Percentiles rank a stretch among this genome's conserved stretches.
These are phyloP conservation scores for Cryptococcus sp. DNA, from an alignment of 1,284 basidiomycete species.

Conservation along the genomic window DNA sequence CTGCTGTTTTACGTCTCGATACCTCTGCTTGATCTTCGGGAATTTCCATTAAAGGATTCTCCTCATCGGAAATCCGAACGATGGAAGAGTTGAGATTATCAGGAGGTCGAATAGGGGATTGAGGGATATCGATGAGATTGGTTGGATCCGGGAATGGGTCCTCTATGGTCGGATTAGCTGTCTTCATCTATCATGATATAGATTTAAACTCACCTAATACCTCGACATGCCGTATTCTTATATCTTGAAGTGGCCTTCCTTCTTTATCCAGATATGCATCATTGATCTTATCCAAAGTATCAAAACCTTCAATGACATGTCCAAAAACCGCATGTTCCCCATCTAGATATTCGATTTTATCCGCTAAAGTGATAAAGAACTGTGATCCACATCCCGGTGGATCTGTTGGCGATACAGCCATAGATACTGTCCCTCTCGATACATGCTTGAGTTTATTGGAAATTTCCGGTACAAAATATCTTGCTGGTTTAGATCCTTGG, in stretches of 20 bases:
- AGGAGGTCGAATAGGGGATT: constrained; percentile 71
- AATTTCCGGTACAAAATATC: constrained; percentile 83
- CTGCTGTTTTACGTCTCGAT: constrained; percentile 73
- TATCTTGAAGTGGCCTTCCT: constrained; percentile 85
- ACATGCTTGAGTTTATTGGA: constrained; percentile 74
- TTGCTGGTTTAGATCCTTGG: constrained; percentile 49
- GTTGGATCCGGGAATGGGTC: constrained; percentile 89
- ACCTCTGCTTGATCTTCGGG: constrained; percentile 79
- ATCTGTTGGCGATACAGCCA: constrained; percentile 76
- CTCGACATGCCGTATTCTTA: constrained; percentile 86
- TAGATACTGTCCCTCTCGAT: constrained; percentile 83
- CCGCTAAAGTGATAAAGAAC: constrained; percentile 90
- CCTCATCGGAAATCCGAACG: constrained; percentile 81
- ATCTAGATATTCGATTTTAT: constrained; percentile 90
- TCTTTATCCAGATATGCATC: constrained; percentile 84
- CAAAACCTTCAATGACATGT: constrained; percentile 87
- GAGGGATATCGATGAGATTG: constrained; percentile 65
- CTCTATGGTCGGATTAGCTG: constrained; percentile 53
- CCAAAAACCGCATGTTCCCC: constrained; percentile 95
- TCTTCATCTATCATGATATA: not conserved
- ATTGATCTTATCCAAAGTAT: constrained; percentile 88
- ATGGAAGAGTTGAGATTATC: constrained; percentile 56
- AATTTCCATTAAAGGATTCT: constrained; percentile 60
- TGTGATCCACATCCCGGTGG: constrained; percentile 85
- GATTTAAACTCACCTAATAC: constrained; percentile 65